Percentiles rank a stretch among this genome's conserved stretches.
phyloP scores from a whole-genome alignment of 768 basidiomycete genomes.

The Trametes coccinea region DNA sequence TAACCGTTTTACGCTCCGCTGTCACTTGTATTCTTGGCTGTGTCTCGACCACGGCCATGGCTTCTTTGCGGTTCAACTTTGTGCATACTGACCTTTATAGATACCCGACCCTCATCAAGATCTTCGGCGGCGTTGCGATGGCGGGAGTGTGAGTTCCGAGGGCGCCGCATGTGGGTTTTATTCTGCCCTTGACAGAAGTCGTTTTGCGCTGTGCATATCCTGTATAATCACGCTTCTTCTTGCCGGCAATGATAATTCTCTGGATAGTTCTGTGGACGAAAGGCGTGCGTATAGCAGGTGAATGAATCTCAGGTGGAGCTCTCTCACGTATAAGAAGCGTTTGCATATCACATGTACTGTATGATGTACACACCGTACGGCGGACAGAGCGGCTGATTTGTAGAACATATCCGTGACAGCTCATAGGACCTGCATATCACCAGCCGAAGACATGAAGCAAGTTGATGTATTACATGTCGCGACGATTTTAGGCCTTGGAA shows the following conservation, averaged over 20 bases:
- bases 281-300: no score
- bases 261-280: not conserved
- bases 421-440: not conserved
- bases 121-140: not conserved
- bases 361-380: no score
- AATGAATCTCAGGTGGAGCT: no score
- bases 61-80: not conserved
- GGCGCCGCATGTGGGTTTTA: no score
- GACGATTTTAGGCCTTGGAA: not conserved
- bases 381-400: no score
- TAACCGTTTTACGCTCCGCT: conserved; percentile 1
- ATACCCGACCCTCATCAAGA: not conserved
- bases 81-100: conserved; percentile 12
- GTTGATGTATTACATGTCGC: no score
- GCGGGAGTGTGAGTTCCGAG: not conserved
- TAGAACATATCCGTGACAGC: no score
- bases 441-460: not conserved
- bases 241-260: not conserved
- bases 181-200: no score
- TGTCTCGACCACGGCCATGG: not conserved
- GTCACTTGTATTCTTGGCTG: not conserved
- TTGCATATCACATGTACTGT: no score
- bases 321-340: no score
- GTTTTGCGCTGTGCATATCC: not conserved
- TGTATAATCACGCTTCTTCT: not conserved